Evolutionary conservation across 2,329 filamentous ascomycete genomes (phyloP), one percentile per base, ranked within the genome.

Genomic region (Penicillium capsulatum): DNA sequence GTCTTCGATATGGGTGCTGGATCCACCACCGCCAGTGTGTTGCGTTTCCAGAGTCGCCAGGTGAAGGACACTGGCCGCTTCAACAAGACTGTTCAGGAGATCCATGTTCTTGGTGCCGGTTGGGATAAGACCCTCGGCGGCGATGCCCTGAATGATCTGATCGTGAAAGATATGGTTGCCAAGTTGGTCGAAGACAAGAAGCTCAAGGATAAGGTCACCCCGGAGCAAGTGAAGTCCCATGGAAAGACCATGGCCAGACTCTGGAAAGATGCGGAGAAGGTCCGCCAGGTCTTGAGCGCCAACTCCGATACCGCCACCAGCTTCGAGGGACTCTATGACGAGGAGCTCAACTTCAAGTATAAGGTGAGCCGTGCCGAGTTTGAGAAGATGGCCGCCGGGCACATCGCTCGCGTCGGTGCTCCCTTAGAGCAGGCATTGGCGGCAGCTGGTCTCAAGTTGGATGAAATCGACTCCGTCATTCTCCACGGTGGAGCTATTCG

Each of bases 1-100:
- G 80, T 98, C 19, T 98, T 92, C 60, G 92, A 98, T 62, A 97
- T 98, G 90, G 92, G 92, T 52, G 90, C 92, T 52, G 92, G 92
- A 3, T 96, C 88, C 31, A 86, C 91, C 20, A 94, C 88, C 55
- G 91, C 91, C 3, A 92, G 89, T 5, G 73, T 98, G 36, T 69
- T 98, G 61, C 84, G 83, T 57, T 95, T 98, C 69, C 90, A 96
- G 65, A 85, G 86, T 61, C 83, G 84, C 54, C 82, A 77, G 2
- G 83, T 97, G 47, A 98, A 97, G 74, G 91, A 96, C 55, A 70
- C 91, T 39, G 90, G 89, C 51, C 89, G 86, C 64, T 91, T 80
- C 72, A 97, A 96, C 75, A 97, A 97, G 78, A 96, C 89, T 1
- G 71, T 98, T 20, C 92, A 97, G 62, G 92, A 98, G 64, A 84